Evolutionary conservation across 202 grass and related monocot genomes (phyloP).

Genomic region (Setaria viridis): DNA sequence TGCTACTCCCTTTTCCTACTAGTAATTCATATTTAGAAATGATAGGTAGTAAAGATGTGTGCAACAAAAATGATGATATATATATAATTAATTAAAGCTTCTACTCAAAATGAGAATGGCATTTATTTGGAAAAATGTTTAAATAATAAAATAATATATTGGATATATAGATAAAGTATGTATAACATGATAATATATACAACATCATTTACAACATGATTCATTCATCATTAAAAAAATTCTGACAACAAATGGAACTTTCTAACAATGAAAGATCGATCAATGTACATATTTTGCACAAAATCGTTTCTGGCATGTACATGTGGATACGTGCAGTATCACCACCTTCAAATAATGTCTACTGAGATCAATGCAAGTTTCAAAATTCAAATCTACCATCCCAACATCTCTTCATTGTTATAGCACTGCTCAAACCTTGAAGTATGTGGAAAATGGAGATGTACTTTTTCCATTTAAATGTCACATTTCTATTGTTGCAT

Average conservation of each 20-base stretch:
- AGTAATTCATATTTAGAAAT: background rate
- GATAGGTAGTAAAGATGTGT: background rate
- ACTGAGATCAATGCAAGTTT: background rate
- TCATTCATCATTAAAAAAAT: background rate
- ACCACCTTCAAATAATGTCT: background rate
- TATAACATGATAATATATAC: background rate
- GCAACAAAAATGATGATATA: background rate
- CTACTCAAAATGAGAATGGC: background rate
- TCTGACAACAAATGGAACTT: background rate
- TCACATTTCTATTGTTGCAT: background rate
- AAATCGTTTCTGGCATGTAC: background rate
- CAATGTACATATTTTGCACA: background rate
- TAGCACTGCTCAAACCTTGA: background rate
- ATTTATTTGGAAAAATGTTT: background rate
- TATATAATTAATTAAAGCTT: background rate
- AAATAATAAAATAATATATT: background rate
- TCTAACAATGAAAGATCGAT: background rate
- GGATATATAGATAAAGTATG: background rate
- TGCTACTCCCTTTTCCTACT: too few species aligned
- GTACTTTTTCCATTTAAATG: background rate
- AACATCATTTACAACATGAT: background rate
- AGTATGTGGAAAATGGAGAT: background rate
- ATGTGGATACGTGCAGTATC: background rate
- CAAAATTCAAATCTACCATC: background rate
- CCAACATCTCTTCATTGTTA: background rate